Evolutionary conservation across 345 rosid genomes (phyloP), one percentile per base, ranked within the genome.

Genomic region (Eucalyptus fibrosa): DNA sequence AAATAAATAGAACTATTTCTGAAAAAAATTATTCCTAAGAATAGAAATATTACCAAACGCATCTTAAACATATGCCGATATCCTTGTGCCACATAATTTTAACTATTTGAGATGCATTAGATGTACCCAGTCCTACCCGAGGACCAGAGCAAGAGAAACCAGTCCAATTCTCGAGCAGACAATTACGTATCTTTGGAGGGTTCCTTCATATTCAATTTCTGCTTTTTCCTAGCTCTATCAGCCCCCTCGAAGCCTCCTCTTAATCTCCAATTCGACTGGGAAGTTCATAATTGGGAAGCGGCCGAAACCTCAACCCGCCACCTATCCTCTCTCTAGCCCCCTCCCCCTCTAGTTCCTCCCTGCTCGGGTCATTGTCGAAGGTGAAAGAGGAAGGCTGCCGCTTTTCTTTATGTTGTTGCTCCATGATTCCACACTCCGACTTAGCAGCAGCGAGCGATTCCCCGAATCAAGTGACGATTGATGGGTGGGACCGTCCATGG

Each of bases 361-460:
- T 17, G 19, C 55, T 65, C 11, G 9, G 21, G 77, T 65, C 6
- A 4, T n/a, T 5, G 77, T 69, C 2, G 2, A 34, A 18, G 37
- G 81, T 40, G 8, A 8, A 50, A 50, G 21, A 17, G 81, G 55
- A 9, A 69, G 81, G 60, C 10, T 55, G 11, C 59, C 5, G 2
- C 59, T 53, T 11, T 55, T 26, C 87, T 80, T 72, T 18, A 88
- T 88, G 89, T 23, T 50, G 67, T 60, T 67, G 86, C 69, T 45
- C 89, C 50, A 47, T 30, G 89, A 81, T 88, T 81, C 86, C 40
- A 40, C 56, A 12, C 47, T 81, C 87, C 55, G 87, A 88, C 45
- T 50, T 4, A 50, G 18, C 3, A 87, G 42, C 12, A 42, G 42
- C 24, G 23, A 67, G 40, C 24, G 80, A 50, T 30, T 86, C 42